Base-by-base conservation (phyloP, 202 grass and related monocot species). In the Saccharum hybrid region DNA sequence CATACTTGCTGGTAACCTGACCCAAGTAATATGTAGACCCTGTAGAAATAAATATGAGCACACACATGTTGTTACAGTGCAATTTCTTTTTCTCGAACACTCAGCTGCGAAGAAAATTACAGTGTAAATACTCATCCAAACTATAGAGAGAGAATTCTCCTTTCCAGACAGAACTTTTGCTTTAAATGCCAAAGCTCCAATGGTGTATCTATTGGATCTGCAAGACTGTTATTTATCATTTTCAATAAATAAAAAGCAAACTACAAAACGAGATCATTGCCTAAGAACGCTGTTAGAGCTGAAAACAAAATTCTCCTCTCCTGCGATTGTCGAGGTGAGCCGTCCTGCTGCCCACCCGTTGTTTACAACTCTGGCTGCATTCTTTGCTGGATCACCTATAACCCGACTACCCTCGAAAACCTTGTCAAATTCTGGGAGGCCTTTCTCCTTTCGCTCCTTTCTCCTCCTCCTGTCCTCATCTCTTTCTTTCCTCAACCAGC, bases 311-410 rank as follows among this genome's bases (percentile, higher is more conserved):
- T 87, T 93, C 71, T 98, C 92, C 37, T 90, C 87, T 41, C 93
- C 93, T 14, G 96, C 96, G 0, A 98, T 48, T 0, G 96, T 96
- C 8, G 93, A 89, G 48, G 88, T 83, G 21, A 96, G 88, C 57
- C 96, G 88, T 54, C 96, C 96, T 40, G 92, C 91, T n/a, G 91
- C 96, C 96, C 93, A 98, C 19, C 96, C 96, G 19, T 98, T 98
- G 78, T 98, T 96, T 74, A 94, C 61, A 37, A 90, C 86, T 83
- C 78, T 88, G 39, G 71, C 83, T 10, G 88, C 81, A 12, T 16
- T 79, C 26, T 82, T 84, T 68, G 85, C 89, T 13, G 90, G 93
- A 80, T 92, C 88, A 15, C 88, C 93, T 41, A 86, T 48, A 68
- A 95, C 90, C n/a, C 90, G 40, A 6, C 77, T 91, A 5, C 90